Percentiles rank a stretch among this genome's conserved stretches.
phyloP scores from a whole-genome alignment of 768 basidiomycete genomes.

The Tulasnella sp. region DNA sequence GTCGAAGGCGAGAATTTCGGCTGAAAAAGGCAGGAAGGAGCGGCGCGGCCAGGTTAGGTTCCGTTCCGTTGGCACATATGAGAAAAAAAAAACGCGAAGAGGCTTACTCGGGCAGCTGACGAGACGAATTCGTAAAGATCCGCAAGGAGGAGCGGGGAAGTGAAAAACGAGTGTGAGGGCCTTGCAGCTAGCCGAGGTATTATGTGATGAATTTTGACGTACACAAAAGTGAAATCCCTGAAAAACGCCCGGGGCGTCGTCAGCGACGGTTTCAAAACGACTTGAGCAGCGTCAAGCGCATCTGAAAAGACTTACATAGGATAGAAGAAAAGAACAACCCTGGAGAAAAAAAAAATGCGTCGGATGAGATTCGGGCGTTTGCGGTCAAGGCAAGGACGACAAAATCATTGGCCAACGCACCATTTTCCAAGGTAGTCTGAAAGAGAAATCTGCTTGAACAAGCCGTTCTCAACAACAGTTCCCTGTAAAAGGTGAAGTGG shows the following conservation, averaged over 20 bases:
- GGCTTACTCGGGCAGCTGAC: slow-evolving; percentile 36
- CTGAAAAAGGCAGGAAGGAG: slow-evolving; percentile 47
- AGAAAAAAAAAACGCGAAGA: not conserved
- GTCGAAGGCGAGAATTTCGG: slow-evolving; percentile 95
- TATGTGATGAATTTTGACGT: slow-evolving; percentile 18
- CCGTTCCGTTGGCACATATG: not conserved
- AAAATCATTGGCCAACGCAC: slow-evolving; percentile 48
- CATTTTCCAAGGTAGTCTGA: slow-evolving; percentile 79
- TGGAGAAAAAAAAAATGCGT: slow-evolving; percentile 43
- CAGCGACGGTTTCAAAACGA: not conserved
- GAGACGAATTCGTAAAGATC: slow-evolving; percentile 37
- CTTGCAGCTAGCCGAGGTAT: not conserved
- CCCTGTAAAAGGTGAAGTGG: not conserved
- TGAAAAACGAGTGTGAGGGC: slow-evolving; percentile 23
- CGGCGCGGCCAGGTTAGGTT: not conserved
- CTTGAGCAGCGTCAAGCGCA: not conserved
- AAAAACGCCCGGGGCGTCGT: not conserved
- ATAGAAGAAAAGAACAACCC: slow-evolving; percentile 95
- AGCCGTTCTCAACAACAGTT: slow-evolving; percentile 72
- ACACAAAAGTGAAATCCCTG: slow-evolving; percentile 84
- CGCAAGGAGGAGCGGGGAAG: not conserved
- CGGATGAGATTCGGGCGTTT: slow-evolving; percentile 5
- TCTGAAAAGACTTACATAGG: slow-evolving; percentile 69
- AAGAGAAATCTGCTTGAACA: slow-evolving; percentile 78
- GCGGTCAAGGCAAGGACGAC: slow-evolving; percentile 30